phyloP scores from a whole-genome alignment of 345 rosid species.

The Eucalyptus shirleyi region DNA sequence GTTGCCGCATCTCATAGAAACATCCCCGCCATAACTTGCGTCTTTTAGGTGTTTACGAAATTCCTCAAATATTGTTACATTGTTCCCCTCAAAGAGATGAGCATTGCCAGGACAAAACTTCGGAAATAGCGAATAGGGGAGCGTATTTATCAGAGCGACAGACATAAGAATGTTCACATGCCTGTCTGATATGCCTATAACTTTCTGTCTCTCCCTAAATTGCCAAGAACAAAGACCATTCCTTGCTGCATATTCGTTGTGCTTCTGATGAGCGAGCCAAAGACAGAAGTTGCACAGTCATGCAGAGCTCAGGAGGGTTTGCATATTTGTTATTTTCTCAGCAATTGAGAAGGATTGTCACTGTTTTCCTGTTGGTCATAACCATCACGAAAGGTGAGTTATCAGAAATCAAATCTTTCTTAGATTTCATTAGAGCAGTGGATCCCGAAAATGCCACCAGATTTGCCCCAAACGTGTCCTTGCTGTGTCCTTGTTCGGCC shows the following conservation, averaged over 20 bases:
- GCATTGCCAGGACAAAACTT: neutral
- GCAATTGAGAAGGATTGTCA: neutral
- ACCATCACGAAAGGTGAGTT: conserved; percentile 7
- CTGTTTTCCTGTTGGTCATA: neutral
- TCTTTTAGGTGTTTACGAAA: neutral
- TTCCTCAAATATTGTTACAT: neutral
- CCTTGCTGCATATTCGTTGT: neutral
- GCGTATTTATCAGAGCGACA: conserved; percentile 1
- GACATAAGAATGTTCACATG: neutral
- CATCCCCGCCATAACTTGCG: neutral
- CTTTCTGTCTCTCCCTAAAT: neutral
- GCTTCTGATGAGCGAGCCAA: neutral
- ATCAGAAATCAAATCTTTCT: conserved; percentile 13
- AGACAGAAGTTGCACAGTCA: neutral
- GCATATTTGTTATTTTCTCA: neutral
- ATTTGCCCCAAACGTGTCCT: neutral
- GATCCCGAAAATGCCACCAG: conserved; percentile 17
- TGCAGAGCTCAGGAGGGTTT: neutral
- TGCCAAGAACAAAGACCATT: neutral
- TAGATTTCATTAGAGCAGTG: conserved; percentile 8
- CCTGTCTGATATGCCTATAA: neutral
- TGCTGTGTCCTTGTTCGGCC: conserved; percentile 7
- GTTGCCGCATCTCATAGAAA: neutral
- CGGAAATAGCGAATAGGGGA: conserved; percentile 8
- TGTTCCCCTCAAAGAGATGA: neutral